Base-by-base conservation (phyloP, 441 rosid genomes). In the Codiaeum variegatum region DNA sequence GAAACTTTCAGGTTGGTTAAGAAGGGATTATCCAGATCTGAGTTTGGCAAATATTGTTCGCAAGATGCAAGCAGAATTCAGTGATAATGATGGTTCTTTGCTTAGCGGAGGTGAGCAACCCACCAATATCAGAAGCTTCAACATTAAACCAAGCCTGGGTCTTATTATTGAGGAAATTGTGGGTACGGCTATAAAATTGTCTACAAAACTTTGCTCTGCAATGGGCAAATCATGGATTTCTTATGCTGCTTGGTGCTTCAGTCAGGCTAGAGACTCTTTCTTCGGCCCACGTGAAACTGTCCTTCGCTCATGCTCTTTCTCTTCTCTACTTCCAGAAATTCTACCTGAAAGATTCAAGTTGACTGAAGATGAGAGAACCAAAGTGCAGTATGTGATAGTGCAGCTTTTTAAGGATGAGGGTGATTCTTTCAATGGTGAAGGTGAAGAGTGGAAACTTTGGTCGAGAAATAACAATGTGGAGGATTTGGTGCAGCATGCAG, bases 181-280 rank as follows among this genome's bases (percentile, higher is more conserved):
- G 60, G 96, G 99, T 59, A 89, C 89, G 38, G 87, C 84, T 75
- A 81, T 90, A 70, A 95, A 93, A 82, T 87, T 88, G 73, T 93
- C 99, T 61, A 91, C 99, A 63, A 88, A 81, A 81, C 93, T 95
- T 78, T 91, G 98, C 81, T 82, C 99, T 69, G 79, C 78, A 67
- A 89, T 95, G 99, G 98, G 91, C 36, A 95, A 93, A 85, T 84
- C 99, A 70, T 95, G 99, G 99, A 91, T 95, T 84, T 90, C 94
- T 66, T 95, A 95, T 85, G 98, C 92, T 60, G 83, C 93, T 70
- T 95, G 99, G 99, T 95, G 99, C 83, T 95, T 90, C 77, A 79
- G 58, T 85, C 98, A 90, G 81, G 99, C 96, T 56, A 86, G 75
- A 76, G 85, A 83, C 73, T 84, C 90, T 74, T 82, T 89, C 69